Conservation (phyloP, 208 protist species). For the Acanthamoeba rhysodes region DNA sequence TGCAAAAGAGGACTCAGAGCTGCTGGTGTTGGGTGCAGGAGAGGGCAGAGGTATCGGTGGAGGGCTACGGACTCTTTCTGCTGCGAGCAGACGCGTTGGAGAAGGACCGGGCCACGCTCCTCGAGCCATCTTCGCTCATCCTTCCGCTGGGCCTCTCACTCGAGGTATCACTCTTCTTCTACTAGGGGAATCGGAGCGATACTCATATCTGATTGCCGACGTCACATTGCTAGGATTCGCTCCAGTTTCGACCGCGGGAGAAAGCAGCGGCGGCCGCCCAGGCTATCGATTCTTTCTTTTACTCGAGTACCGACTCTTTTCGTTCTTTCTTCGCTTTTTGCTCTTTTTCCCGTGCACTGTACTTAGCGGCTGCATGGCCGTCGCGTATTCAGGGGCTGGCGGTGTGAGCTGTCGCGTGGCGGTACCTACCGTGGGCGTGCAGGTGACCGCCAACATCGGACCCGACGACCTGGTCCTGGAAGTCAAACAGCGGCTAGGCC, state of each 20-base stretch:
- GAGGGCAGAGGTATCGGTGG: background rate
- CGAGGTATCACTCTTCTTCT: background rate
- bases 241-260: background rate
- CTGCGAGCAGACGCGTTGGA: slow-evolving; percentile 9
- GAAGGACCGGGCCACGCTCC: background rate
- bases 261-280: background rate
- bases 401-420: slow-evolving; percentile 11
- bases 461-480: slow-evolving; percentile 29
- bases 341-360: background rate
- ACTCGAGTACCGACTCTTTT: background rate
- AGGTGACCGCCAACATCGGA: background rate
- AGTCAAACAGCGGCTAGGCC: background rate
- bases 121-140: background rate
- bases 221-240: background rate
- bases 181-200: background rate
- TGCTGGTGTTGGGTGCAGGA: background rate
- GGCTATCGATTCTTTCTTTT: background rate
- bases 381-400: background rate
- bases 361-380: background rate
- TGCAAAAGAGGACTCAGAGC: background rate
- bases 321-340: background rate
- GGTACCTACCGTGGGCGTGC: background rate
- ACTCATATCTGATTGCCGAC: background rate
- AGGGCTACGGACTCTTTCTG: slow-evolving; percentile 9
- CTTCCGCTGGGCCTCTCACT: background rate